phyloP scores from a whole-genome alignment of 163 green algal genomes.

The Chloromonas sp. region DNA sequence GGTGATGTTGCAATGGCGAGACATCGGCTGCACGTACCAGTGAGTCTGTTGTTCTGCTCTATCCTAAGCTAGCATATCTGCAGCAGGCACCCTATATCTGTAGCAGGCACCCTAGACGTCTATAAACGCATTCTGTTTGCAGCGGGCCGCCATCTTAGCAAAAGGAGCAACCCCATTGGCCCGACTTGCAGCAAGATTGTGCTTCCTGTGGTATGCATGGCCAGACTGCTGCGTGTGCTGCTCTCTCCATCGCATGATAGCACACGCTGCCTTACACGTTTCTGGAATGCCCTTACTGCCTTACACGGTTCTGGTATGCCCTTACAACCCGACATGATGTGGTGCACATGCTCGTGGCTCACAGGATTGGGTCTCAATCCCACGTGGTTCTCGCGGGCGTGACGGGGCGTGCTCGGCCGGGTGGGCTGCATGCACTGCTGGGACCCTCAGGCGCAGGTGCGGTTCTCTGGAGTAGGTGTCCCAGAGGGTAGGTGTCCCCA shows the following conservation, averaged over 20 bases:
- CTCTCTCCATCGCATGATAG: background rate
- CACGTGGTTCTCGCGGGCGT: slow-evolving; percentile 8
- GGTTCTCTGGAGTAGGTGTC: background rate
- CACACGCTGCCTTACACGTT: background rate
- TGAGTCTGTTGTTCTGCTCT: background rate
- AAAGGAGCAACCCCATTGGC: too few relatives aligned
- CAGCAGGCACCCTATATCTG: too few relatives aligned
- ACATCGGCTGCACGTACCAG: background rate
- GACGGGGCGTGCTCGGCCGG: slow-evolving; percentile 10
- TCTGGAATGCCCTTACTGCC: background rate
- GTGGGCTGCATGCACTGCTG: slow-evolving; percentile 46
- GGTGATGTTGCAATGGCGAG: background rate
- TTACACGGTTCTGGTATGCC: background rate
- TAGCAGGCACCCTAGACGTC: too few relatives aligned
- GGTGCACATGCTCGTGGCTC: background rate
- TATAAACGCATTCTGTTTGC: too few relatives aligned
- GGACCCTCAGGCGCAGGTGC: slow-evolving; percentile 39
- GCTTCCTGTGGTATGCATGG: too few relatives aligned
- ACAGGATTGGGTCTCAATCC: background rate
- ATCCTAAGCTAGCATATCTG: background rate
- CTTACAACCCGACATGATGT: background rate
- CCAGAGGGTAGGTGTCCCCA: background rate
- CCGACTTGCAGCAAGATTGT: too few relatives aligned
- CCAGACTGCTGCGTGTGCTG: background rate
- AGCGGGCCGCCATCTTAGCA: too few relatives aligned